Evolutionary conservation across 345 rosid genomes (phyloP), one percentile per base, ranked within the genome.

Genomic region (Salix suchowensis): DNA sequence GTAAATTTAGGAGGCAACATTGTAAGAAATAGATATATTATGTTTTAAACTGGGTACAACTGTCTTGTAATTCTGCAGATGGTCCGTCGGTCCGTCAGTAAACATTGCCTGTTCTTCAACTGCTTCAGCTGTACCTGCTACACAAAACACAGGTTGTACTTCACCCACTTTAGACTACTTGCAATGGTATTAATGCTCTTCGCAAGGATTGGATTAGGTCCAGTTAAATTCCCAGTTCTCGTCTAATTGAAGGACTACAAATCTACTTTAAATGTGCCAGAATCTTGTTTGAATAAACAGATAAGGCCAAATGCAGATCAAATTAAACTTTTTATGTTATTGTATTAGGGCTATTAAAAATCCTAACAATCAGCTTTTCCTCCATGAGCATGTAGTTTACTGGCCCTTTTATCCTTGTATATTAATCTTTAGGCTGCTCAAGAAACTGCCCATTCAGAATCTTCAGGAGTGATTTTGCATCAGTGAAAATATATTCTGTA

Each of bases 61-160:
- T 71, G 5, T 78, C 2, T 58, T 52, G 12, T 75, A 76, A 8
- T 74, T 66, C 6, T 71, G 82, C 91, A 91, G 98, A 86, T 86
- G 89, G 76, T 77, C 82, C 87, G 76, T 61, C 21, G 82, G 87
- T 79, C 84, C 88, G 76, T 83, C 85, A 54, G 54, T 52, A 66
- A 61, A 55, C 61, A 72, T 44, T 72, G 67, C 75, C 80, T 65
- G 81, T 81, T 78, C 74, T 72, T 76, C 86, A 70, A 73, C 79
- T 66, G 65, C 82, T 54, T 74, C 86, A 6, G n/a, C 75, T 73
- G 58, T 36, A 61, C 36, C 58, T 52, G 73, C 69, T 69, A 2
- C 80, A 71, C 76, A 79, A 69, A 65, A 72, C 72, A 54, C 90
- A 82, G 89, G 95, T 88, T 77, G 67, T 67, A 52, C 28, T 48